phyloP scores from a whole-genome alignment of 2,329 filamentous ascomycete genomes.

The Monilinia aucupariae region DNA sequence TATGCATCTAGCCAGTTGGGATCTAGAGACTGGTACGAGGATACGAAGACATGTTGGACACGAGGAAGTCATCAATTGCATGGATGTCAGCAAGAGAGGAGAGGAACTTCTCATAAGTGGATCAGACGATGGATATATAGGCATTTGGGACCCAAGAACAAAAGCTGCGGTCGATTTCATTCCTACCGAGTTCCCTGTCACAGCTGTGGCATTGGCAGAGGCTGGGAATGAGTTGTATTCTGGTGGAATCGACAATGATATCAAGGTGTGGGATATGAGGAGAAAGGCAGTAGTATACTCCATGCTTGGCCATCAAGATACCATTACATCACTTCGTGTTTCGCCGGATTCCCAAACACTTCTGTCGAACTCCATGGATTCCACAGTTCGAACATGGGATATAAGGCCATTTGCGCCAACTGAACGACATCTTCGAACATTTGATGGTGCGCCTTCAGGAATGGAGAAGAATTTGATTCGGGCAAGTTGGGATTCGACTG shows the following conservation, averaged over 20 bases:
- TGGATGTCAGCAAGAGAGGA: slow-evolving; percentile 83
- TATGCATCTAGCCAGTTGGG: slow-evolving; percentile 90
- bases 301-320: slow-evolving; percentile 85
- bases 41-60: slow-evolving; percentile 91
- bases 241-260: slow-evolving; percentile 93
- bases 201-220: slow-evolving; percentile 83
- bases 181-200: slow-evolving; percentile 86
- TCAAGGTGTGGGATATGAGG: slow-evolving; percentile 93
- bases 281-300: slow-evolving; percentile 86
- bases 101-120: slow-evolving; percentile 87
- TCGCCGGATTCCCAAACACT: slow-evolving; percentile 89
- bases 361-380: slow-evolving; percentile 89
- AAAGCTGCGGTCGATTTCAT: slow-evolving; percentile 86
- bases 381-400: slow-evolving; percentile 92
- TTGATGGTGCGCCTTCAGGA: slow-evolving; percentile 83
- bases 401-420: slow-evolving; percentile 89
- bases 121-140: slow-evolving; percentile 89
- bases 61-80: slow-evolving; percentile 88
- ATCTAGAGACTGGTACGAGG: slow-evolving; percentile 82
- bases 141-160: slow-evolving; percentile 90
- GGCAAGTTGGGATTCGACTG: slow-evolving; percentile 82
- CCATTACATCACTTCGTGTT: slow-evolving; percentile 82
- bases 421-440: slow-evolving; percentile 78
- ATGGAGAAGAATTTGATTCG: slow-evolving; percentile 87
- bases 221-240: slow-evolving; percentile 94